Conservation (phyloP, 1,139 yeast genomes). For the Debaryomycetaceae sp. region DNA sequence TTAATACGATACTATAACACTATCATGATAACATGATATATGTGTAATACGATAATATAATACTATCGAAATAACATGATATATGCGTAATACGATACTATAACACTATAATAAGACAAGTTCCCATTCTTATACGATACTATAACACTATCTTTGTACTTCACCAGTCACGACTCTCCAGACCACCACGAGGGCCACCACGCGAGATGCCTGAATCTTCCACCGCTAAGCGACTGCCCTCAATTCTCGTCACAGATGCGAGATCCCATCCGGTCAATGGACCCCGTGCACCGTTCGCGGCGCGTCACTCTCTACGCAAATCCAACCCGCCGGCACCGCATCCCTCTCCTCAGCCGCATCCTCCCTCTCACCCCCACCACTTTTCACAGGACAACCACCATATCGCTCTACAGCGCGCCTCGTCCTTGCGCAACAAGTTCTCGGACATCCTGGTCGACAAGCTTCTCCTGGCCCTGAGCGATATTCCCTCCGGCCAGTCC, state of each 20-base stretch:
- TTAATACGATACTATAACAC: too few relatives aligned
- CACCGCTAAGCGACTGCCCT: slow-evolving; percentile 84
- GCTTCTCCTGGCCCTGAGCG: slow-evolving; percentile 64
- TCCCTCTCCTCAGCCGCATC: slow-evolving; percentile 10
- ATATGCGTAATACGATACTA: too few relatives aligned
- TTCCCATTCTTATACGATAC: too few relatives aligned
- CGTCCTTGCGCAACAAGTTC: slow-evolving; percentile 33
- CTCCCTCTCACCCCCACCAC: too few relatives aligned
- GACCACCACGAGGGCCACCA: too few relatives aligned
- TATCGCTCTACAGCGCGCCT: slow-evolving; percentile 16
- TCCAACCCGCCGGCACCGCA: slow-evolving; percentile 34
- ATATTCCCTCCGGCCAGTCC: slow-evolving; percentile 72
- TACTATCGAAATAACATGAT: too few relatives aligned
- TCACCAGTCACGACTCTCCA: too few relatives aligned
- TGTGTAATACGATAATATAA: too few relatives aligned
- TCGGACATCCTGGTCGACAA: slow-evolving; percentile 66
- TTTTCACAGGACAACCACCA: slow-evolving; percentile 8
- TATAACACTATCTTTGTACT: too few relatives aligned
- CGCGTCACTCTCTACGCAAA: slow-evolving; percentile 36
- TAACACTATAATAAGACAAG: too few relatives aligned
- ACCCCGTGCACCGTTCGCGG: slow-evolving; percentile 80
- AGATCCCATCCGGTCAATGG: slow-evolving; percentile 49
- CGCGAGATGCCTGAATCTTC: too few relatives aligned
- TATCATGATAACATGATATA: too few relatives aligned
- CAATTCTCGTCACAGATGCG: slow-evolving; percentile 84